Base-by-base conservation (phyloP, 2,329 filamentous ascomycete genomes). In the Ophiostoma tasmaniense region DNA sequence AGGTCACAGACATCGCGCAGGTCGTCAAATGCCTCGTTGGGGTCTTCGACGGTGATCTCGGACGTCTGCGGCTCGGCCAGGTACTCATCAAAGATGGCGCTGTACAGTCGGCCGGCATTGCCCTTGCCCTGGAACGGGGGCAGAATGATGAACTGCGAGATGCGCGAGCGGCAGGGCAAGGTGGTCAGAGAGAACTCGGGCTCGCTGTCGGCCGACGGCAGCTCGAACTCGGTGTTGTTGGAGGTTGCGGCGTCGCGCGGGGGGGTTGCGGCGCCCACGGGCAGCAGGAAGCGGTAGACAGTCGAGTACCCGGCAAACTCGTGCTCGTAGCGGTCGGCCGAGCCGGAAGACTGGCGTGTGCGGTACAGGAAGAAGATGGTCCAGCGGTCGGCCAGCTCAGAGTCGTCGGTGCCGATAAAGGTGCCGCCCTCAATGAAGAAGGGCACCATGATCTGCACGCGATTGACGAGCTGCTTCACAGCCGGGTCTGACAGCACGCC, bases 391-490 rank as follows among this genome's bases (percentile, higher is more conserved):
- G 89, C 79, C 0, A 87, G 89, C 71, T 93, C 90, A 0, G 89
- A 85, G 67, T 93, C 87, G 2, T 82, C 78, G 3, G 79, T 79
- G 4, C 82, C 77, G 64, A 97, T 88, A 50, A 87, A 87, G 4
- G 87, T 90, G n/a, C 93, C 95, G 35, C 92, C 95, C 78, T 99
- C 96, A 71, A 99, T 97, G 77, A 93, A 96, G 70, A 98, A 83
- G 20, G 92, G 87, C 5, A 93, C 87, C 45, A 96, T 82, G 68
- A 97, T 87, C 79, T 97, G 93, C 72, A 96, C 86, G 67, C 93
- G 91, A 71, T 87, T 87, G 75, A 97, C 82, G 52, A 97, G 81
- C 74, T 89, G 84, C 75, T 86, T 85, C 59, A 96, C 87, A 20
- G 83, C 83, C 0, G 85, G 81, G 75, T 97, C 89, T 2, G 85